phyloP scores from a whole-genome alignment of 1,284 basidiomycete genomes.

The Taiwanofungus camphoratus region DNA sequence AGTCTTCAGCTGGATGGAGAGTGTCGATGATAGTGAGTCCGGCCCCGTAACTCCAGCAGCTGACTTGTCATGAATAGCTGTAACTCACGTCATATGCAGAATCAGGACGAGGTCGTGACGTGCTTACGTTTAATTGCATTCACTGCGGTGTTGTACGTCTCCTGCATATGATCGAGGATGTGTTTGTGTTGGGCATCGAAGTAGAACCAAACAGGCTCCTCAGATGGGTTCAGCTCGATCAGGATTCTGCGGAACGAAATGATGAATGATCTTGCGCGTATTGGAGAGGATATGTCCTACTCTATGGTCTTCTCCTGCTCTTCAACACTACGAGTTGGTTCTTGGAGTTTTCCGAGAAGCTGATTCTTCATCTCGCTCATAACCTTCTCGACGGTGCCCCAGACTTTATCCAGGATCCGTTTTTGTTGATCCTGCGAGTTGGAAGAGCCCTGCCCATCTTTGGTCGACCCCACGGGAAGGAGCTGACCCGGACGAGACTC shows the following conservation, averaged over 20 bases:
- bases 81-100: background rate
- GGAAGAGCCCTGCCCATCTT: conserved; percentile 46
- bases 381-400: conserved; percentile 91
- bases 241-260: conserved; percentile 77
- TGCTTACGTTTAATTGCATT: conserved; percentile 52
- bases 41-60: too few species aligned
- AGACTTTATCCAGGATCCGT: conserved; percentile 93
- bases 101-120: conserved; percentile 6
- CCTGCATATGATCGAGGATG: conserved; percentile 76
- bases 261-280: too few species aligned
- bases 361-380: conserved; percentile 88
- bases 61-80: background rate
- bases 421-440: conserved; percentile 75
- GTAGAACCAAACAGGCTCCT: conserved; percentile 91
- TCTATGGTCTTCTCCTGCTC: conserved; percentile 98
- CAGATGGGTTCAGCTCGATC: conserved; percentile 74
- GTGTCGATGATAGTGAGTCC: conserved; percentile 30
- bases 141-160: conserved; percentile 52
- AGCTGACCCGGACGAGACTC: conserved; percentile 85
- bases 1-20: conserved; percentile 51
- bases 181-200: conserved; percentile 91
- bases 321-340: conserved; percentile 76
- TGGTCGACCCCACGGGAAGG: conserved; percentile 53
- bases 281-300: conserved; percentile 42
- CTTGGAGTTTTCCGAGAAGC: conserved; percentile 75